Evolutionary conservation across 2,329 filamentous ascomycete genomes (phyloP), one percentile per base, ranked within the genome.

Genomic region (Talaromyces verruculosus): DNA sequence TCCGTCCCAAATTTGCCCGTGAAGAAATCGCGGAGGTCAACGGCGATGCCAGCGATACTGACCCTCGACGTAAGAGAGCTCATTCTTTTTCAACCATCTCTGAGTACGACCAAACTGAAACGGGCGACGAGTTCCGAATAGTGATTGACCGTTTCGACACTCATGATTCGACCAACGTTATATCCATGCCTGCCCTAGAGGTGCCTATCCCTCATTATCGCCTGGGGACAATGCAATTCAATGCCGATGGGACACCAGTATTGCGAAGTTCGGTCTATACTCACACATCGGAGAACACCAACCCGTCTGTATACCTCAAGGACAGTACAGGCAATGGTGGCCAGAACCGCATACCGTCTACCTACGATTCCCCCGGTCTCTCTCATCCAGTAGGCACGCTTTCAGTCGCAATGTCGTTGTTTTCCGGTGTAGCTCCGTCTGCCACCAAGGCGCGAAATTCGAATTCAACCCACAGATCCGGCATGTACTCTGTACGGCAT

Each of bases 141-240:
- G 85, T 94, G 67, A 94, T 96, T 72, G 90, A 92, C 61, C 86
- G 91, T 68, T 86, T 91, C 10, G 83, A 84, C 53, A 85, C 33
- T 17, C 55, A 66, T 84, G 87, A 68, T 87, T 89, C 73, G 86
- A 87, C 71, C 73, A 49, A 53, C 84, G 86, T 68, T 88, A 90
- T 72, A 86, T 70, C 69, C 77, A 78, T n/a, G 45, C 88, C 87
- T 13, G 79, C 88, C 41, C 82, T 96, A 61, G 87, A 93, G 70
- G 85, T 94, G 51, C 84, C 88, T 25, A 96, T 97, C 61, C 93
- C 93, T 41, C 89, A 91, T 65, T 96, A 93, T 83, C 89, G 89
- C 69, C 82, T 97, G 65, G 93, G 93, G 13, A 91, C 89, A 1
- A 92, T 92, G 19, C 87, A 88, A 66, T 96, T 97, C 77, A 94